Evolutionary conservation across 345 rosid genomes (phyloP), one percentile per base, ranked within the genome.

Genomic region (Hibiscus tridactylites): DNA sequence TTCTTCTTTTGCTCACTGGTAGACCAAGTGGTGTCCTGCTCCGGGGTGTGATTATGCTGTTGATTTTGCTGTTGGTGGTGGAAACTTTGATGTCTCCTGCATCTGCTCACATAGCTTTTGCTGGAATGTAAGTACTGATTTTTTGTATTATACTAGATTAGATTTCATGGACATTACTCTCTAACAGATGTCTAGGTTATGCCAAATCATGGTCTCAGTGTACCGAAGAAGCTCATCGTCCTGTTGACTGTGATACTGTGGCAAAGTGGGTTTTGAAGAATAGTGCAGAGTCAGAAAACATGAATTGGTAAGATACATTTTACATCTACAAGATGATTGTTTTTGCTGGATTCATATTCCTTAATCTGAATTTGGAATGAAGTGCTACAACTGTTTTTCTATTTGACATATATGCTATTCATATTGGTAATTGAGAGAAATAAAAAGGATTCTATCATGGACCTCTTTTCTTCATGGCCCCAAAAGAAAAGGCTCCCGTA

Each of bases 1-100:
- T 68, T 57, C 16, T 42, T 66, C 69, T 70, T 26, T 49, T 21
- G 35, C 21, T 60, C 61, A 58, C 60, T 29, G 73, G 37, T 71
- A 96, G 99, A 91, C 91, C 79, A 96, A 96, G 78, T 96, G 98
- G 99, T 95, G 99, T 83, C 99, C 99, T 76, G 99, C 99, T 61
- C 98, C 97, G 1, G 99, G 99, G 39, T 96, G 99, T 17, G 98
- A 92, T 47, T 79, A 71, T 79, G 99, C 98, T 17, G 84, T 96
- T 86, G 94, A 91, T 76, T 96, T 89, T 87, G 76, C 73, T 69
- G 86, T 85, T 58, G 98, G 93, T 61, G 74, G 87, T 83, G 99
- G 89, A 81, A 89, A 71, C 68, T 92, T 78, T 76, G 98, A 95
- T 74, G 93, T 95, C 58, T 81, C 87, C 28, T 96, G 99, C 85